phyloP scores from a whole-genome alignment of 805 yeast species.

The Monosporozyma siamensis region DNA sequence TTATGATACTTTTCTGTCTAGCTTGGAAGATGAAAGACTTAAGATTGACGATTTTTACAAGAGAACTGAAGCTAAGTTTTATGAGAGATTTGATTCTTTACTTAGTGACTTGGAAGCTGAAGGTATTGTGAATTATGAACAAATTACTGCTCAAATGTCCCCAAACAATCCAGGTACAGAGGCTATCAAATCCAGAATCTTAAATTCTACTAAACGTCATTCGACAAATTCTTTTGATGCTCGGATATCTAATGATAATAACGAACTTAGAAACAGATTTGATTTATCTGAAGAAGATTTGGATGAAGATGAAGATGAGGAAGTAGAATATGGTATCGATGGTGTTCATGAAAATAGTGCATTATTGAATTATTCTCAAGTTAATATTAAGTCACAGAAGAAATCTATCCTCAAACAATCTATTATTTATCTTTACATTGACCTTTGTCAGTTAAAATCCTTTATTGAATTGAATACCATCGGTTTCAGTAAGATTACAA shows the following conservation, averaged over 20 bases:
- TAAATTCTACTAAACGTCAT: slow-evolving; percentile 1
- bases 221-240: slow-evolving; percentile 1
- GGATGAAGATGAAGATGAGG: slow-evolving; percentile 23
- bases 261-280: slow-evolving; percentile 1
- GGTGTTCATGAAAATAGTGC: slow-evolving; percentile 38
- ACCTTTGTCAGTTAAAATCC: slow-evolving; percentile 73
- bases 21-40: slow-evolving; percentile 38
- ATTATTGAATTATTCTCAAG: slow-evolving; percentile 40
- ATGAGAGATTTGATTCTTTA: slow-evolving; percentile 37
- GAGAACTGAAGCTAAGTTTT: slow-evolving; percentile 38
- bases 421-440: slow-evolving; percentile 54
- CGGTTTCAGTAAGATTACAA: slow-evolving; percentile 79
- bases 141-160: background rate
- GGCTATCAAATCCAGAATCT: slow-evolving; percentile 19
- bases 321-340: slow-evolving; percentile 33
- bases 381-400: slow-evolving; percentile 41
- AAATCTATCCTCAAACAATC: slow-evolving; percentile 60
- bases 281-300: slow-evolving; percentile 4
- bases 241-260: background rate
- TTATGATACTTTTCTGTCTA: slow-evolving; percentile 37
- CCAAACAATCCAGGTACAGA: slow-evolving; percentile 23
- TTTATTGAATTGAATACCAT: slow-evolving; percentile 75
- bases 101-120: slow-evolving; percentile 39
- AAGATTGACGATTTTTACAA: slow-evolving; percentile 47
- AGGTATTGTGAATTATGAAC: slow-evolving; percentile 8